Evolutionary conservation across 495 filamentous ascomycete species (phyloP).

Genomic region (Podospora sp.): DNA sequence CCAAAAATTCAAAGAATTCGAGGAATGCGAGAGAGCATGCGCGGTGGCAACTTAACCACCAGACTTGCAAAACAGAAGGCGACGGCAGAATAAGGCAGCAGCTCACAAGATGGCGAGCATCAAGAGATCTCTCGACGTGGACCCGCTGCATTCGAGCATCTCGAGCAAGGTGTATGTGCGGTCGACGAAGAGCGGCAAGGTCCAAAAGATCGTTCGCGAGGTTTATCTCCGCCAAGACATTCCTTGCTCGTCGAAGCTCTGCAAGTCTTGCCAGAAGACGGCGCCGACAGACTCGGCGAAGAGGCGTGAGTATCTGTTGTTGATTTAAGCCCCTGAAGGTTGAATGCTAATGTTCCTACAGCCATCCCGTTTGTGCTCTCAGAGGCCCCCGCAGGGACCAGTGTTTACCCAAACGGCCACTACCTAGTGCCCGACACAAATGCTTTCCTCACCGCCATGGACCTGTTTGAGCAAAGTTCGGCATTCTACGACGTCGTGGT

Average conservation of each 20-base stretch:
- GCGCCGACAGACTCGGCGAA: conserved; percentile 79
- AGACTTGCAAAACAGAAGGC: not conserved
- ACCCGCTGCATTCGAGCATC: conserved; percentile 73
- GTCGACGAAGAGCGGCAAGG: conserved; percentile 91
- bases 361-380: conserved; percentile 85
- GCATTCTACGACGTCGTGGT: conserved; percentile 96
- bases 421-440: conserved; percentile 97
- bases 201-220: conserved; percentile 97
- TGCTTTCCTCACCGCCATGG: conserved; percentile 92
- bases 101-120: conserved; percentile 75
- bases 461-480: conserved; percentile 87
- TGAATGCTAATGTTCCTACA: conserved; percentile 39
- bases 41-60: not conserved
- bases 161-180: conserved; percentile 91
- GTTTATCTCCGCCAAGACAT: conserved; percentile 95
- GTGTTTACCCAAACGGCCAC: conserved; percentile 79
- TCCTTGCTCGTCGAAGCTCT: conserved; percentile 92
- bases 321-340: not conserved
- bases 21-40: not conserved
- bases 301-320: conserved; percentile 55
- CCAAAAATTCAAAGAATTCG: not conserved
- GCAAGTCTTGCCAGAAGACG: conserved; percentile 66
- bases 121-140: conserved; percentile 70
- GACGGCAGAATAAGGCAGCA: not conserved
- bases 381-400: conserved; percentile 79